Evolutionary conservation across 805 yeast genomes (phyloP).

Genomic region (Cyberlindnera maclurae): DNA sequence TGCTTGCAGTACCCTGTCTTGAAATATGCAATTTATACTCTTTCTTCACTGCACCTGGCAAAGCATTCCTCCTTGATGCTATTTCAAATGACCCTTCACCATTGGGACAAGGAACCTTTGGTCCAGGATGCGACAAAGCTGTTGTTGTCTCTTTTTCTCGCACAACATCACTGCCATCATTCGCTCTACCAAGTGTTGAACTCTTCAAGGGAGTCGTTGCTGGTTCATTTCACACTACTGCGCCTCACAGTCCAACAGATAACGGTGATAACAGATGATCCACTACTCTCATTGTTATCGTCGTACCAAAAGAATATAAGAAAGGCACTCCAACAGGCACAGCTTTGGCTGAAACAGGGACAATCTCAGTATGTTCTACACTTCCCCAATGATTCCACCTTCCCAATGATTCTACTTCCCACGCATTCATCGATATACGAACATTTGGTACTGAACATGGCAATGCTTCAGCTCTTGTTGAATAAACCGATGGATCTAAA

Average conservation of each 20-base stretch:
- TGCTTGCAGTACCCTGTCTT: conserved; percentile 1
- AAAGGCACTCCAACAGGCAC: conserved; percentile 4
- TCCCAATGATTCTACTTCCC: conserved; percentile 6
- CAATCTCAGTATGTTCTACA: background rate
- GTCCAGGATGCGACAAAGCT: conserved; percentile 5
- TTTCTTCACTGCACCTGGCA: conserved; percentile 1
- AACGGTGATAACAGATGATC: conserved; percentile 1
- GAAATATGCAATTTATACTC: conserved; percentile 3
- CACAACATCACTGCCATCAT: conserved; percentile 4
- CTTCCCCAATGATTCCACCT: conserved; percentile 2
- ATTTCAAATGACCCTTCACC: background rate
- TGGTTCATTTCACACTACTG: conserved; percentile 8
- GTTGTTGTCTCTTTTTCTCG: conserved; percentile 7
- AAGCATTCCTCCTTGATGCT: background rate
- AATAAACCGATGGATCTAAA: conserved; percentile 11
- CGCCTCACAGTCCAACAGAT: conserved; percentile 5
- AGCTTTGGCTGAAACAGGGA: background rate
- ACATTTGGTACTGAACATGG: conserved; percentile 7
- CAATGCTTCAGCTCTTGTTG: conserved; percentile 6
- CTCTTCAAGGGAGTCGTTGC: conserved; percentile 1
- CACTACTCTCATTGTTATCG: conserved; percentile 6
- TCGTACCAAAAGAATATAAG: conserved; percentile 7
- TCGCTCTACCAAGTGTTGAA: conserved; percentile 1
- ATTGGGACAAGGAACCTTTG: background rate
- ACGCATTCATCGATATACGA: conserved; percentile 2